Conservation (phyloP, 2,329 filamentous ascomycete species). For the Triangularia verruculosa region DNA sequence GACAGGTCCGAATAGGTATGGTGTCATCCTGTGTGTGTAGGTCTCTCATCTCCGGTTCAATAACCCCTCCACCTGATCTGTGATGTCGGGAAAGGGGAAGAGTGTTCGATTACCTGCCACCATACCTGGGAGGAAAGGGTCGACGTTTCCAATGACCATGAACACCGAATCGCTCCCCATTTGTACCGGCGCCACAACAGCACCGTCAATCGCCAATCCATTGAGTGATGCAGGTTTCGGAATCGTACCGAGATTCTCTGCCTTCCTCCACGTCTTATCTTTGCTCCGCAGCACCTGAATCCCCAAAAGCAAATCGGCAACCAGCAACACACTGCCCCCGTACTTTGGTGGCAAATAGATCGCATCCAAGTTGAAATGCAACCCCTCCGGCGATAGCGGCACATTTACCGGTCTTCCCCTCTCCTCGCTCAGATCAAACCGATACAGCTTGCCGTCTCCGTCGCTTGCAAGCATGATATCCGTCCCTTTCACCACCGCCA, state of each 20-base stretch:
- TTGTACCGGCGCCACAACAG: conserved; percentile 29
- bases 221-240: conserved; percentile 25
- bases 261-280: conserved; percentile 36
- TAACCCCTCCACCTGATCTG: conserved; percentile 27
- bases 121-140: conserved; percentile 28
- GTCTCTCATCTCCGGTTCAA: conserved; percentile 15
- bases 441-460: conserved; percentile 34
- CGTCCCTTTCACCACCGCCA: conserved; percentile 27
- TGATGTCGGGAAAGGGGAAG: conserved; percentile 34
- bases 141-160: conserved; percentile 29
- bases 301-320: conserved; percentile 32
- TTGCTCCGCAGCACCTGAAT: conserved; percentile 37
- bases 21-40: neutral
- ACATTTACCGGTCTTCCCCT: conserved; percentile 27
- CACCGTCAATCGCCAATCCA: conserved; percentile 19
- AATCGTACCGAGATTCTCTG: conserved; percentile 36
- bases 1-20: neutral
- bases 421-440: conserved; percentile 33
- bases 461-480: conserved; percentile 34
- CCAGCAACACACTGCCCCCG: conserved; percentile 35
- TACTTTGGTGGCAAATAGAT: conserved; percentile 36
- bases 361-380: conserved; percentile 30
- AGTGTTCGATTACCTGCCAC: conserved; percentile 30
- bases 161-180: conserved; percentile 28
- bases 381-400: conserved; percentile 23